These are phyloP conservation scores for Oryza glaberrima DNA, from an alignment of 176 grass and related monocot species.

Conservation along the genomic window DNA sequence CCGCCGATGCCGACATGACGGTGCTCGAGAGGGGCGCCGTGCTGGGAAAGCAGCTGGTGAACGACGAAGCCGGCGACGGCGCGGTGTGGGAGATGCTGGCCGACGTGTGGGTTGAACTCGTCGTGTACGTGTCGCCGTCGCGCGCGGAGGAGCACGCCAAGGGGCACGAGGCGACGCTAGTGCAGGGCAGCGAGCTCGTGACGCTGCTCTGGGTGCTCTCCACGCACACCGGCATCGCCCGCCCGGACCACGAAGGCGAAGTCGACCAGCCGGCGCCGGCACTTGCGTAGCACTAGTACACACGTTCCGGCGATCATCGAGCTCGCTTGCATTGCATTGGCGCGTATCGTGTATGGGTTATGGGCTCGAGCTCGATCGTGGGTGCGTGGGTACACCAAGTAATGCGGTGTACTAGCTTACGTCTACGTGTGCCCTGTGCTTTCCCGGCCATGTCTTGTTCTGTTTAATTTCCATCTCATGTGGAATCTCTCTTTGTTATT, in stretches of 20 bases:
- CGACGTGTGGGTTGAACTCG: not conserved
- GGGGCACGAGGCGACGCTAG: not conserved
- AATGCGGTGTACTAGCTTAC: too few species aligned
- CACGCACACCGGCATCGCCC: not conserved
- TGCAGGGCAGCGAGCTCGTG: not conserved
- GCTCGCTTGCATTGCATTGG: too few species aligned
- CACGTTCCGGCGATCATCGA: too few species aligned
- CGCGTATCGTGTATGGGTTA: too few species aligned
- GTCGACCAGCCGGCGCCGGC: too few species aligned
- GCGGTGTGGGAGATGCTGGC: not conserved
- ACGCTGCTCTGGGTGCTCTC: not conserved
- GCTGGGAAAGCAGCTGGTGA: not conserved
- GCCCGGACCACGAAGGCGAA: not conserved
- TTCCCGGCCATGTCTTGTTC: too few species aligned
- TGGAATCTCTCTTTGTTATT: too few species aligned
- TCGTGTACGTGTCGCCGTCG: not conserved
- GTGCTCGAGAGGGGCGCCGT: not conserved
- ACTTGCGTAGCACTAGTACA: too few species aligned
- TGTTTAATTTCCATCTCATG: too few species aligned
- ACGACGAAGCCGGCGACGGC: not conserved
- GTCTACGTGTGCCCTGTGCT: too few species aligned
- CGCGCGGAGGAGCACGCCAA: not conserved
- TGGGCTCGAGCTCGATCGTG: too few species aligned
- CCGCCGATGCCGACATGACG: not conserved
- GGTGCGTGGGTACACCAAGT: too few species aligned